A percentile compares a stretch with the other conserved stretches of the same genome.
These are phyloP conservation scores for Eucalyptus coolabah DNA, from an alignment of 345 rosid genomes.

Conservation along the genomic window DNA sequence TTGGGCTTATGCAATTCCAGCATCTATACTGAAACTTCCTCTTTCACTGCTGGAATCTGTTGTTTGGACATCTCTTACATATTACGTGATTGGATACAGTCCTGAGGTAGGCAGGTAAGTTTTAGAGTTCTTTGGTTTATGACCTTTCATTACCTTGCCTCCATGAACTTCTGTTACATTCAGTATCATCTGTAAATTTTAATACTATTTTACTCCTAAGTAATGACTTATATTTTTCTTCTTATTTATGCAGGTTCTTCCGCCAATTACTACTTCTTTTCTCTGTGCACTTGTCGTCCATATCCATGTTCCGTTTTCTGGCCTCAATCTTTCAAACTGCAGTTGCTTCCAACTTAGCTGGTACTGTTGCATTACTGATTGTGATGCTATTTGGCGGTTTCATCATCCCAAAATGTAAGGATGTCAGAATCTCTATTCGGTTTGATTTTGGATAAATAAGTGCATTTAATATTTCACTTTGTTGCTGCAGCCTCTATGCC, in stretches of 20 bases:
- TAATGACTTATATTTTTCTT: neutral
- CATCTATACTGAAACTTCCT: conserved; percentile 38
- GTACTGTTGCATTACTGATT: conserved; percentile 24
- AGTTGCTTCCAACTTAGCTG: conserved; percentile 32
- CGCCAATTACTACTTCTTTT: conserved; percentile 46
- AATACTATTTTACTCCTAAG: neutral
- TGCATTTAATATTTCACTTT: neutral
- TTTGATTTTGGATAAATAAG: neutral
- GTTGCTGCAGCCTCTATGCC: conserved; percentile 55
- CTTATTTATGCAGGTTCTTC: conserved; percentile 41
- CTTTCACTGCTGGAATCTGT: conserved; percentile 36
- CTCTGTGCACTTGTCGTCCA: conserved; percentile 41
- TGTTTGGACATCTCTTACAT: conserved; percentile 58
- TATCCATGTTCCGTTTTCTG: conserved; percentile 62
- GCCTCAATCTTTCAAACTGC: conserved; percentile 47
- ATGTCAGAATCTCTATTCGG: neutral
- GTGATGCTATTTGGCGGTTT: conserved; percentile 51
- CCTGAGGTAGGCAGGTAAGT: conserved; percentile 56
- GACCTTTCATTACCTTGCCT: neutral
- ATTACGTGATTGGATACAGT: conserved; percentile 70
- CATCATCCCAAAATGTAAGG: conserved; percentile 42
- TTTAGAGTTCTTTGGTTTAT: neutral
- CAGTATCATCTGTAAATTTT: neutral
- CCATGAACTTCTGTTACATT: neutral
- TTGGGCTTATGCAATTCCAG: conserved; percentile 61